These are phyloP conservation scores for Pyracantha coccinea DNA, from an alignment of 331 rosid species.

Conservation along the genomic window DNA sequence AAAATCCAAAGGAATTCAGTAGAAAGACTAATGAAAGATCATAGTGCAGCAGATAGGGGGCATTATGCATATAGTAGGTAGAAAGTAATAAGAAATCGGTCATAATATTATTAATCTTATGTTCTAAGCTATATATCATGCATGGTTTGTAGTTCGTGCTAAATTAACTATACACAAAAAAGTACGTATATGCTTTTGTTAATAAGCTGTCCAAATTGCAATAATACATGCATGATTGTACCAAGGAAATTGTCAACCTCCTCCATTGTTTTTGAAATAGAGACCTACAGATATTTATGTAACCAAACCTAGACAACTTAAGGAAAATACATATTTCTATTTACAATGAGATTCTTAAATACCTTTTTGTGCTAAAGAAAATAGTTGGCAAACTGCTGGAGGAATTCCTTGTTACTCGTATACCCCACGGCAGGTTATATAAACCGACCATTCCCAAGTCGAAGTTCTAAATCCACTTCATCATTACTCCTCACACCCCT, in stretches of 20 bases:
- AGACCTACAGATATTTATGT: not conserved
- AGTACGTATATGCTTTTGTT: not conserved
- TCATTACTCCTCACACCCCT: conserved; percentile 19
- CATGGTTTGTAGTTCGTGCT: not conserved
- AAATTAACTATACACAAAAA: too few relatives aligned
- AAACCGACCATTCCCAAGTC: conserved; percentile 46
- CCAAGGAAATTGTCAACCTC: not conserved
- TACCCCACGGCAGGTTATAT: not conserved
- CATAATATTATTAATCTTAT: not conserved
- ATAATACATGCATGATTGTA: not conserved
- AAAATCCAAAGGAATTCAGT: not conserved
- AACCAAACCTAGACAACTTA: not conserved
- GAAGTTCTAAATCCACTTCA: conserved; percentile 80
- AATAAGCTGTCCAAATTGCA: not conserved
- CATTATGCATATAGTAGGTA: not conserved
- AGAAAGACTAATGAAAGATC: not conserved
- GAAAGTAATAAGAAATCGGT: not conserved
- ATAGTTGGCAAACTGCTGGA: not conserved
- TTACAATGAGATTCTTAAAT: not conserved
- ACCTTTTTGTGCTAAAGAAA: not conserved
- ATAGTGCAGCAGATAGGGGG: not conserved
- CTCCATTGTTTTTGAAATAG: not conserved
- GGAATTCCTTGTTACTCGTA: not conserved
- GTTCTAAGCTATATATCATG: not conserved
- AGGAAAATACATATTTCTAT: not conserved